Evolutionary conservation across 495 filamentous ascomycete species (phyloP).

Genomic region (Penicillium waksmanii): DNA sequence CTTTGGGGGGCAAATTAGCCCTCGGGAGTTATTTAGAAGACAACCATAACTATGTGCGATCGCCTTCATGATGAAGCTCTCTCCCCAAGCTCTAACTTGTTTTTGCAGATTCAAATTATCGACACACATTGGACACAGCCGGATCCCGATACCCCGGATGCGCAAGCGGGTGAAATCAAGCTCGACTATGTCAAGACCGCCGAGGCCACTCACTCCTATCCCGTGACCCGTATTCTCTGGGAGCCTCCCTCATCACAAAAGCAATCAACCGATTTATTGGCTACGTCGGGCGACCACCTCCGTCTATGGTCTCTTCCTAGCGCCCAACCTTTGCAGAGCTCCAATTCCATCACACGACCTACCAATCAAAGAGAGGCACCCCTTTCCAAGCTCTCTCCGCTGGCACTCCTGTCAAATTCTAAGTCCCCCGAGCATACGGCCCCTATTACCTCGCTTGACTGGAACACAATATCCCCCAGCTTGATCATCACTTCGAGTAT

Average conservation of each 20-base stretch:
- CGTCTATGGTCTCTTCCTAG: conserved; percentile 88
- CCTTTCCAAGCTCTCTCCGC: conserved; percentile 84
- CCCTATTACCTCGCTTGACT: conserved; percentile 93
- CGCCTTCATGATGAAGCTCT: neutral
- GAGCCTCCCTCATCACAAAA: conserved; percentile 97
- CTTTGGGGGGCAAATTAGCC: conserved; percentile 86
- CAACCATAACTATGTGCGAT: conserved; percentile 90
- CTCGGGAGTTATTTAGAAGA: conserved; percentile 97
- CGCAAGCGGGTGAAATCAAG: conserved; percentile 69
- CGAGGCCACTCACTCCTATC: conserved; percentile 97
- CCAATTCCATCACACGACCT: conserved; percentile 76
- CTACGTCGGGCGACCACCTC: conserved; percentile 95
- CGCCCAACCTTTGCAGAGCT: conserved; percentile 48
- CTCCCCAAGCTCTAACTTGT: conserved; percentile 18
- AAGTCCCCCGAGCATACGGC: conserved; percentile 98
- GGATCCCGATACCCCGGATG: conserved; percentile 62
- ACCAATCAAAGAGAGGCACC: conserved; percentile 66
- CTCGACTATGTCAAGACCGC: conserved; percentile 94
- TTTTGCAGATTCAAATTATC: conserved; percentile 88
- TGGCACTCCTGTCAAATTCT: conserved; percentile 93
- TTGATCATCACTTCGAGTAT: conserved; percentile 98
- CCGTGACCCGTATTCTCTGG: conserved; percentile 95
- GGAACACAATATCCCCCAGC: conserved; percentile 95
- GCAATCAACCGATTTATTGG: conserved; percentile 91
- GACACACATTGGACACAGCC: conserved; percentile 79